Evolutionary conservation across 2,329 filamentous ascomycete species (phyloP), one percentile per base, ranked within the genome.

Genomic region (Ploettnerulaceae sp.): DNA sequence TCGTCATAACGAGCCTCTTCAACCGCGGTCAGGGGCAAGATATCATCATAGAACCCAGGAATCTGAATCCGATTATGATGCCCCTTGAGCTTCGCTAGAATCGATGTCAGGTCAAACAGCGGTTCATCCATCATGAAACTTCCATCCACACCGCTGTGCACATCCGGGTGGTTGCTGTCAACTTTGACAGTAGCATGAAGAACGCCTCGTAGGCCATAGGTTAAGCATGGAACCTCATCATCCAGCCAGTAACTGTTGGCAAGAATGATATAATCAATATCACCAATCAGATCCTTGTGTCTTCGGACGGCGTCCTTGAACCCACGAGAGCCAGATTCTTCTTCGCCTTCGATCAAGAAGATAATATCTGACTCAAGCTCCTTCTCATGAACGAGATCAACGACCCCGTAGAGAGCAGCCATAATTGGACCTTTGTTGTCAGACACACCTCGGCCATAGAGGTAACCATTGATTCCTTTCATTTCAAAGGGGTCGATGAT

Each of bases 171-270:
- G 41, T 81, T 80, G 47, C 89, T 94, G 54, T 94, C 84, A 20
- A 98, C 82, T 51, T 89, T 85, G 5, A 97, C 77, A 0, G 89
- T 95, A 4, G 90, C 91, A 64, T 97, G 91, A 17, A 98, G 83
- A 20, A 98, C 91, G 18, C 93, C 93, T 38, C 93, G 81, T 5
- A 97, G 75, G 1, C 93, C 93, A 53, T 98, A 98, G 0, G 93
- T 98, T 47, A 98, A 70, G 64, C 93, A 98, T 0, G 93, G 93
- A 2, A 94, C 89, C 56, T 94, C 85, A 61, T 98, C 91, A 62
- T 97, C 89, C 1, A 98, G 75, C 93, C 93, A 98, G 71, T 98
- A 98, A 67, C 90, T 96, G 71, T 98, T 98, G 17, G 93, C 91
- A 28, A 98, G 72, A 24, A 98, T 71, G 45, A 98, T 93, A 73